Evolutionary conservation across 2,329 filamentous ascomycete genomes (phyloP).

Genomic region (Saccharata proteae): DNA sequence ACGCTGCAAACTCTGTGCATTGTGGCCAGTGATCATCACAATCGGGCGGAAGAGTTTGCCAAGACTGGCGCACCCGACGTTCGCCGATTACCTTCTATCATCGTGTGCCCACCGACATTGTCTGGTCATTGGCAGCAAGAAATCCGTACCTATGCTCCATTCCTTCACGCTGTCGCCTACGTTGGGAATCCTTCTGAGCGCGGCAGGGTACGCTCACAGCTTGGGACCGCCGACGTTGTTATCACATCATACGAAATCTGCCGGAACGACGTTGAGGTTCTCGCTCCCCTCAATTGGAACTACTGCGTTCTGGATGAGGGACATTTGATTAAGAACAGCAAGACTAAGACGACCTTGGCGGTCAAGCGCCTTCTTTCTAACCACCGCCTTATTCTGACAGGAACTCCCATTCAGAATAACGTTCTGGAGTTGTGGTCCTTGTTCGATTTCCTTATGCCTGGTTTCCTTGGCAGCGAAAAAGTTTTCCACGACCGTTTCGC

Average conservation of each 20-base stretch:
- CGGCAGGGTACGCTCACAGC: slow-evolving; percentile 52
- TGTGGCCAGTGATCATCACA: slow-evolving; percentile 91
- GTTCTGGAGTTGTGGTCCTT: slow-evolving; percentile 94
- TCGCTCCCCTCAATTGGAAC: slow-evolving; percentile 83
- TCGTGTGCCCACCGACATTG: slow-evolving; percentile 89
- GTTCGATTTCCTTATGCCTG: slow-evolving; percentile 98
- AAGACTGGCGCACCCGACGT: slow-evolving; percentile 70
- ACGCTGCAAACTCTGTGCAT: slow-evolving; percentile 96
- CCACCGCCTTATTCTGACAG: slow-evolving; percentile 89
- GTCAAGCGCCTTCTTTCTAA: slow-evolving; percentile 86
- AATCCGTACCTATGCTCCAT: slow-evolving; percentile 88
- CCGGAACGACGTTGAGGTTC: slow-evolving; percentile 81
- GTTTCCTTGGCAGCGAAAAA: slow-evolving; percentile 90
- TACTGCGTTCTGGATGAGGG: slow-evolving; percentile 96
- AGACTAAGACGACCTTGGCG: slow-evolving; percentile 86
- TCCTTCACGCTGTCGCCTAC: slow-evolving; percentile 79
- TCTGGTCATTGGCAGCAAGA: slow-evolving; percentile 99
- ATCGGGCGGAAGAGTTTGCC: slow-evolving; percentile 79
- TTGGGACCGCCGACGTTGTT: slow-evolving; percentile 77
- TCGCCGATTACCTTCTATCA: slow-evolving; percentile 74
- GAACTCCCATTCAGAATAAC: slow-evolving; percentile 96
- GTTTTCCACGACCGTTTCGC: slow-evolving; percentile 94
- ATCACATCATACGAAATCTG: slow-evolving; percentile 98
- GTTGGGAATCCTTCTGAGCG: slow-evolving; percentile 80
- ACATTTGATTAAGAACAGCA: slow-evolving; percentile 96